Percentiles rank a stretch among this genome's conserved stretches.
These are phyloP conservation scores for Hemileia vastatrix DNA, from an alignment of 1,284 basidiomycete species.

Conservation along the genomic window DNA sequence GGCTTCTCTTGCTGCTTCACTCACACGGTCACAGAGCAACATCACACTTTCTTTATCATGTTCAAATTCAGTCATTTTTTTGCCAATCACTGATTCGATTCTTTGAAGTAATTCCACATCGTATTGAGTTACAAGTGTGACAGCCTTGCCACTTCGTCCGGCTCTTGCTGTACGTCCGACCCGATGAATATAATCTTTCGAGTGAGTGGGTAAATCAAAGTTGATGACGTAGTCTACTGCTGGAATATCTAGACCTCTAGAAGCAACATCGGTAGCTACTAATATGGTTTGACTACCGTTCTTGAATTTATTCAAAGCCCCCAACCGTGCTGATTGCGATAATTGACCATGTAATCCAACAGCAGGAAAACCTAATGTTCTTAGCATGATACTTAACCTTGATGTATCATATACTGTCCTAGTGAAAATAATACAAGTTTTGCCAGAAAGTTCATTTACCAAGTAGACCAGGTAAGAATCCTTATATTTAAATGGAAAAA, in stretches of 20 bases:
- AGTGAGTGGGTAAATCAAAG: conserved; percentile 95
- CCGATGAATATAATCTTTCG: conserved; percentile 98
- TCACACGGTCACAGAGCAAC: conserved; percentile 75
- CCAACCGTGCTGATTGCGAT: conserved; percentile 82
- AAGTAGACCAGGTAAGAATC: conserved; percentile 85
- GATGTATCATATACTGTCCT: conserved; percentile 90
- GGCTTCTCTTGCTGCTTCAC: conserved; percentile 76
- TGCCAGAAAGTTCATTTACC: conserved; percentile 76
- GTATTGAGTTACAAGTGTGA: conserved; percentile 95
- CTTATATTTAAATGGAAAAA: conserved; percentile 86
- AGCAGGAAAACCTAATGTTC: conserved; percentile 84
- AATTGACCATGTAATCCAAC: conserved; percentile 94
- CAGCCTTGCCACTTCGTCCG: conserved; percentile 85
- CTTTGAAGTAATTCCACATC: conserved; percentile 86
- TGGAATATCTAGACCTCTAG: conserved; percentile 90
- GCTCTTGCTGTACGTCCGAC: conserved; percentile 96
- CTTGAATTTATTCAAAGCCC: conserved; percentile 94
- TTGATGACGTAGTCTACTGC: conserved; percentile 95
- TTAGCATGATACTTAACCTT: conserved; percentile 76
- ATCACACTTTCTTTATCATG: conserved; percentile 84
- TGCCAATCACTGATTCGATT: conserved; percentile 59
- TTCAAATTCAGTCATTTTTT: conserved; percentile 85
- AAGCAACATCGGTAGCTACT: conserved; percentile 96
- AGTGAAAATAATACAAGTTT: conserved; percentile 93
- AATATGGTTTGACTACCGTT: conserved; percentile 81